Evolutionary conservation across 73 alveolate species (phyloP).

Genomic region (Stentor coeruleus): DNA sequence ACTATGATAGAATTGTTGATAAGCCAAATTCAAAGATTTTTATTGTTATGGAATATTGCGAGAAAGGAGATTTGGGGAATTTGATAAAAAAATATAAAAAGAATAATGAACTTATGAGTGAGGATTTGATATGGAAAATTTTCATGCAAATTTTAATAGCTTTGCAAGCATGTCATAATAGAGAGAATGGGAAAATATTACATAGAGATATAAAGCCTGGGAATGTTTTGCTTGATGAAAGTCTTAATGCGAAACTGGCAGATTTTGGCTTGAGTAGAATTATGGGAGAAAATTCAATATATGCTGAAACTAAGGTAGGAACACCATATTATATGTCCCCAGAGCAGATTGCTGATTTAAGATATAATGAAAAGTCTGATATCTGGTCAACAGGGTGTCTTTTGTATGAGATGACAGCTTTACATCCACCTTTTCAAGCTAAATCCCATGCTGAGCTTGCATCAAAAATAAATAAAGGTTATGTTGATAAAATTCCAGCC

Average conservation of each 20-base stretch:
- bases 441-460: constrained; percentile 82
- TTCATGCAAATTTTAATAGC: constrained; percentile 81
- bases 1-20: constrained; percentile 89
- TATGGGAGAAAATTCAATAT: constrained; percentile 75
- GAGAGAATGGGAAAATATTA: constrained; percentile 69
- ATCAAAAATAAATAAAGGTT: constrained; percentile 76
- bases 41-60: constrained; percentile 95
- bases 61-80: constrained; percentile 90
- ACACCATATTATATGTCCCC: constrained; percentile 98
- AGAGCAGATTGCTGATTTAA: constrained; percentile 87
- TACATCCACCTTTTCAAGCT: constrained; percentile 90
- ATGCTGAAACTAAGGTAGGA: constrained; percentile 95
- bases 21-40: constrained; percentile 72
- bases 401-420: constrained; percentile 82
- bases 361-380: constrained; percentile 94
- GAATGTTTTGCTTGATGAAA: constrained; percentile 77
- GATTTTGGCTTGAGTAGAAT: constrained; percentile 92
- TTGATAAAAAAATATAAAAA: constrained; percentile 68
- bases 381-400: constrained; percentile 95
- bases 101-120: constrained; percentile 67
- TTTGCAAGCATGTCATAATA: constrained; percentile 79
- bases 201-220: constrained; percentile 94
- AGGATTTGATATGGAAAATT: constrained; percentile 90
- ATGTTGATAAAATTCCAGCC: constrained; percentile 64
- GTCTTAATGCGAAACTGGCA: constrained; percentile 80